phyloP scores from a whole-genome alignment of 2,329 filamentous ascomycete species.

The Aureobasidium sp. region DNA sequence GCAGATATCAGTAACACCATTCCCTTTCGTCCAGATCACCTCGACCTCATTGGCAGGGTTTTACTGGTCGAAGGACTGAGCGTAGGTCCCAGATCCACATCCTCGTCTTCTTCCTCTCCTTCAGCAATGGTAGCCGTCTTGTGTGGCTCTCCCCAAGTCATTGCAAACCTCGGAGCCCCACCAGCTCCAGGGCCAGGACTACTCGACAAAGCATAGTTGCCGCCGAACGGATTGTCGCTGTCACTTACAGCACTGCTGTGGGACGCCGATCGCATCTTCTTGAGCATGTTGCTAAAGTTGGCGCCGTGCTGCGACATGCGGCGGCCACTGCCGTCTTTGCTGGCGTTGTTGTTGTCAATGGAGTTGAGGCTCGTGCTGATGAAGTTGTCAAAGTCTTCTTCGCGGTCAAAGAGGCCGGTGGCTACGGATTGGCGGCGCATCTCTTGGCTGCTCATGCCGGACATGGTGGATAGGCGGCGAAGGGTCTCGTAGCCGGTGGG shows the following conservation, averaged over 20 bases:
- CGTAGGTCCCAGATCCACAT: neutral
- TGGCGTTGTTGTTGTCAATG: neutral
- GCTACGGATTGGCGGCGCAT: conserved; percentile 2
- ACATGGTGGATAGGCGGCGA: conserved; percentile 7
- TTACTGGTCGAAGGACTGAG: neutral
- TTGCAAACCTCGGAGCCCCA: neutral
- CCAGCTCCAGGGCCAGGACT: neutral
- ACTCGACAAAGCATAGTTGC: neutral
- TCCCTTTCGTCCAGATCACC: neutral
- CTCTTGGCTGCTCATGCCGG: neutral
- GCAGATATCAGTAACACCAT: no score
- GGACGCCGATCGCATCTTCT: neutral
- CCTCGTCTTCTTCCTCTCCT: neutral
- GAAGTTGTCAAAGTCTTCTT: conserved; percentile 14
- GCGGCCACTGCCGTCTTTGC: neutral
- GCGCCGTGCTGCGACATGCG: neutral
- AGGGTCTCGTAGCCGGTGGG: conserved; percentile 13
- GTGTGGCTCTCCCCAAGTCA: neutral
- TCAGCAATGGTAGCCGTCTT: neutral
- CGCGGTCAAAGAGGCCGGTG: conserved; percentile 4
- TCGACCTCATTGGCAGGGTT: neutral
- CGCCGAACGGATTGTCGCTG: neutral
- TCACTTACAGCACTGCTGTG: neutral
- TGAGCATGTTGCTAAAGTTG: conserved; percentile 4
- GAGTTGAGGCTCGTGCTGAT: neutral